Conservation (phyloP, 176 grass and related monocot genomes). For the Carex kokanica region DNA sequence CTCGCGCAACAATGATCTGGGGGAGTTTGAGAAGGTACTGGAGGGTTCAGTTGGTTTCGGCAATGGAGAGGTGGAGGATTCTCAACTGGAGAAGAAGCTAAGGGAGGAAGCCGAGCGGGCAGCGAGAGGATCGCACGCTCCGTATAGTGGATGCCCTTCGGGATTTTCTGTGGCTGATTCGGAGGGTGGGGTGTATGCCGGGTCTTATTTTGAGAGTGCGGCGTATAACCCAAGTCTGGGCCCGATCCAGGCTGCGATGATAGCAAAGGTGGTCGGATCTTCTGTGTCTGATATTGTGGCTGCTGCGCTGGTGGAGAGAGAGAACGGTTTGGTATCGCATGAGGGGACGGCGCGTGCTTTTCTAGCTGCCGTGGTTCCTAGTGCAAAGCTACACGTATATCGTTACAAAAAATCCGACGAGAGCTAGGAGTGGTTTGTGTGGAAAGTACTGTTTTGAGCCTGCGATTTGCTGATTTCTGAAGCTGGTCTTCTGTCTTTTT, state of each 20-base stretch:
- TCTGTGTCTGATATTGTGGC: constrained; percentile 36
- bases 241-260: constrained; percentile 78
- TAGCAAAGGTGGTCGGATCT: constrained; percentile 47
- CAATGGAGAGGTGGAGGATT: constrained; percentile 33
- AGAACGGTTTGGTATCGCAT: constrained; percentile 53
- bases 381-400: constrained; percentile 65
- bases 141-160: constrained; percentile 70
- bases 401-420: constrained; percentile 58
- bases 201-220: constrained; percentile 64
- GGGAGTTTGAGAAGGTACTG: background rate
- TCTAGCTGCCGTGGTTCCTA: constrained; percentile 59
- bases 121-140: constrained; percentile 64
- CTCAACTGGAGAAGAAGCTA: constrained; percentile 30
- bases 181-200: constrained; percentile 55
- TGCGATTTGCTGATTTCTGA: background rate
- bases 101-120: constrained; percentile 51
- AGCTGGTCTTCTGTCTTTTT: background rate
- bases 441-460: background rate
- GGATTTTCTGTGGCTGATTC: constrained; percentile 79
- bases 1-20: constrained; percentile 56
- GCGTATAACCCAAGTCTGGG: constrained; percentile 93
- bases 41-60: background rate
- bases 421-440: constrained; percentile 25
- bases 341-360: constrained; percentile 75
- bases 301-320: constrained; percentile 76